Conservation (phyloP, 2,329 filamentous ascomycete species). For the Clonostachys byssicola region DNA sequence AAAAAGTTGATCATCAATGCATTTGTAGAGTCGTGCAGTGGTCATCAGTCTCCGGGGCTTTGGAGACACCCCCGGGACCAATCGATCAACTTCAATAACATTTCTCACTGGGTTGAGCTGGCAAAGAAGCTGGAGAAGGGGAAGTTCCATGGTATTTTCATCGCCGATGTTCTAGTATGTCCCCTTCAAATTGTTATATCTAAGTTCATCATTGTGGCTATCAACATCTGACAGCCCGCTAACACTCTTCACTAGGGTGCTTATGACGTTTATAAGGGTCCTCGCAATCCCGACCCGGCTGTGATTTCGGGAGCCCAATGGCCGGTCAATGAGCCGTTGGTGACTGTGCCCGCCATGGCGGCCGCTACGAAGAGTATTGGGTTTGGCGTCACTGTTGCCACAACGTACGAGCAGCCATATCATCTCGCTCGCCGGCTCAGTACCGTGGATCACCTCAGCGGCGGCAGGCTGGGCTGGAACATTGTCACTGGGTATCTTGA, state of each 20-base stretch:
- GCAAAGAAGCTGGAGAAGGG: conserved; percentile 56
- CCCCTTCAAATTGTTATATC: neutral
- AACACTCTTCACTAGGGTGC: conserved; percentile 36
- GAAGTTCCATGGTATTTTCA: conserved; percentile 64
- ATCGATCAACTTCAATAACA: conserved; percentile 55
- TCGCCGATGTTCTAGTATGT: conserved; percentile 58
- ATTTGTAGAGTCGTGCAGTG: conserved; percentile 35
- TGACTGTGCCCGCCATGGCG: conserved; percentile 64
- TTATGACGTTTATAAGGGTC: conserved; percentile 62
- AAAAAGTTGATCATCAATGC: conserved; percentile 37
- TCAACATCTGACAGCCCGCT: too few relatives aligned
- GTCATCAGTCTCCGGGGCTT: conserved; percentile 40
- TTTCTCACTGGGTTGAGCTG: conserved; percentile 57
- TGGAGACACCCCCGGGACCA: conserved; percentile 62
- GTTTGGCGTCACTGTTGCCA: conserved; percentile 67
- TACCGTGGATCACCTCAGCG: conserved; percentile 64
- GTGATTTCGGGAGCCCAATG: conserved; percentile 63
- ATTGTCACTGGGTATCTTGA: conserved; percentile 66
- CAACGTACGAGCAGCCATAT: conserved; percentile 69
- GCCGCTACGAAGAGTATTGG: conserved; percentile 63
- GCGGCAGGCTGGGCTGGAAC: conserved; percentile 50
- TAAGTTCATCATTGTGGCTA: neutral
- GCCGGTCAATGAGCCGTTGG: conserved; percentile 66
- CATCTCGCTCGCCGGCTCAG: conserved; percentile 62
- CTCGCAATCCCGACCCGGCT: conserved; percentile 51